Conservation (phyloP, 2,329 filamentous ascomycete species). For the Cladosporium austrohemisphaericum region DNA sequence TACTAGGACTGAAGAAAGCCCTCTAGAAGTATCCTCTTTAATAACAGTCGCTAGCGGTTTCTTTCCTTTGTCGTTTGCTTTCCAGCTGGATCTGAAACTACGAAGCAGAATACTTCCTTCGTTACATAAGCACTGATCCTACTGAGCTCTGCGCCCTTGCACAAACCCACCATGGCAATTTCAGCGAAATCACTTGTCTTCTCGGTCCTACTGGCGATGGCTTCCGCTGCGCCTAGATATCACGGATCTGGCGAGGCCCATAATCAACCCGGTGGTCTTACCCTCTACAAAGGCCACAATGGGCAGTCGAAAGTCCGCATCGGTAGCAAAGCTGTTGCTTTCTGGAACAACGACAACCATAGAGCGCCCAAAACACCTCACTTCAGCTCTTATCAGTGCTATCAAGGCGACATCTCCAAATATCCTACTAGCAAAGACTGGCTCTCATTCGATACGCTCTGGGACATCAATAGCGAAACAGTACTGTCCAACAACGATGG, state of each 20-base stretch:
- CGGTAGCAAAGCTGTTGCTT: not conserved
- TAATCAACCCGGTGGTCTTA: not conserved
- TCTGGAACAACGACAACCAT: not conserved
- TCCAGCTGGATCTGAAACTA: no score
- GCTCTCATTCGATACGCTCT: conserved; percentile 21
- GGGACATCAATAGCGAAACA: conserved; percentile 22
- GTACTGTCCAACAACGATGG: conserved; percentile 21
- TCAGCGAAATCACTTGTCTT: no score
- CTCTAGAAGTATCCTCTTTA: no score
- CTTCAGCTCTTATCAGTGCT: conserved; percentile 19
- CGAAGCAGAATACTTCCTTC: no score
- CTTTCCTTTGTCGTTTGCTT: no score
- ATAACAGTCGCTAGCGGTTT: no score
- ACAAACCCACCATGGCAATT: no score
- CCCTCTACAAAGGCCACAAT: not conserved
- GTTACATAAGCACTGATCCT: no score
- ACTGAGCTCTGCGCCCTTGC: no score
- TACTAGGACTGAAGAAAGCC: no score
- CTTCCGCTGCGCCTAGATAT: not conserved
- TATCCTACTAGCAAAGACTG: conserved; percentile 14
- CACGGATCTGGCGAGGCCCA: not conserved
- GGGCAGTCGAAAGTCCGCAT: not conserved
- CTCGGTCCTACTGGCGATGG: not conserved
- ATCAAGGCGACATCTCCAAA: conserved; percentile 5
- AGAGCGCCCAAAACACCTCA: not conserved